Evolutionary conservation across 257 asterid species (phyloP).

Genomic region (Anisodus tanguticus): DNA sequence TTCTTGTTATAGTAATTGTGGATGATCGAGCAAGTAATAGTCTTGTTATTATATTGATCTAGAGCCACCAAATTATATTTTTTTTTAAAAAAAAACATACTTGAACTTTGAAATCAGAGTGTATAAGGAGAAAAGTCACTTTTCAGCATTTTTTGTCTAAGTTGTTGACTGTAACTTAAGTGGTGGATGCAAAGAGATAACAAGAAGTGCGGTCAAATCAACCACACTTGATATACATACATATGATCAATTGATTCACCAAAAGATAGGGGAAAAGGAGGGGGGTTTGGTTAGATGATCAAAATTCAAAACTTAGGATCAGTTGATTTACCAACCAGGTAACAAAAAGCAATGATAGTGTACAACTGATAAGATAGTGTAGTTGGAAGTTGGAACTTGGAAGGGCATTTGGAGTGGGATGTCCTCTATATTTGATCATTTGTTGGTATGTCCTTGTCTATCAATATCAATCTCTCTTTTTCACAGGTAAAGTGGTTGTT

Average conservation of each 20-base stretch:
- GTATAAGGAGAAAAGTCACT: not conserved
- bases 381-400: conserved; percentile 15
- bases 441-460: not conserved
- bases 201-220: not conserved
- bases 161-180: not conserved
- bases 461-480: not conserved
- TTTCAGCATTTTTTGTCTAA: no score
- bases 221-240: not conserved
- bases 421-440: not conserved
- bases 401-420: conserved; percentile 9
- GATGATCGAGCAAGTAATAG: not conserved
- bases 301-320: not conserved
- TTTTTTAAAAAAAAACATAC: not conserved
- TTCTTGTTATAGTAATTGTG: not conserved
- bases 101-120: not conserved
- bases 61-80: not conserved
- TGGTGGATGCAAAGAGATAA: not conserved
- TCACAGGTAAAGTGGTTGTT: not conserved
- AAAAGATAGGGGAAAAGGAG: not conserved
- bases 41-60: not conserved
- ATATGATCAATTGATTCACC: not conserved
- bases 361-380: not conserved
- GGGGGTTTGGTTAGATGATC: not conserved
- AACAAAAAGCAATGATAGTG: not conserved
- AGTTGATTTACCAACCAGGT: not conserved